Percentiles rank a stretch among this genome's conserved stretches.
Conservation (phyloP, 2,329 filamentous ascomycete genomes). For the Sporothrix variecibatus region DNA sequence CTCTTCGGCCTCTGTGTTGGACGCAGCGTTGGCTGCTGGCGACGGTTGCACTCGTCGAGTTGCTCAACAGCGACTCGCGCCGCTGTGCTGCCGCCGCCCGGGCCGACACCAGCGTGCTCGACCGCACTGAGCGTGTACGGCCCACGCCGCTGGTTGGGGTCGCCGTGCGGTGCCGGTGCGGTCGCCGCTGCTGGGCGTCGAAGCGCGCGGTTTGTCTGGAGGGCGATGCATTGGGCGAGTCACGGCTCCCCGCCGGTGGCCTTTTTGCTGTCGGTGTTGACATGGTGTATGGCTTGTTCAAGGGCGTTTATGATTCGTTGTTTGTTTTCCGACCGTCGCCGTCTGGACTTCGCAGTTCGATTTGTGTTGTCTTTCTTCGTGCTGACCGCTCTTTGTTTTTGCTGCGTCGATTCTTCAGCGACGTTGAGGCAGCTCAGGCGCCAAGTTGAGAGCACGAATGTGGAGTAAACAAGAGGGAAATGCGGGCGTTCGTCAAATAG, state of each 20-base stretch:
- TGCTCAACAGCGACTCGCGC: constrained; percentile 50
- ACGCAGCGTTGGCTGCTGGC: background rate
- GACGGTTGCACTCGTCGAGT: constrained; percentile 29
- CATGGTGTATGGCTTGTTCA: constrained; percentile 41
- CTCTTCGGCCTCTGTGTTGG: constrained; percentile 56
- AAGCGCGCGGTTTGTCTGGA: constrained; percentile 47
- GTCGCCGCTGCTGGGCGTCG: constrained; percentile 44
- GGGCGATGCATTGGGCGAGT: constrained; percentile 38
- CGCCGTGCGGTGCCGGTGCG: constrained; percentile 37
- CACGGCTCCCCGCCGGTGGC: constrained; percentile 51
- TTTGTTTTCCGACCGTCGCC: background rate
- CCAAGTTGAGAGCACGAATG: constrained; percentile 1
- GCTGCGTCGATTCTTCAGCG: constrained; percentile 16
- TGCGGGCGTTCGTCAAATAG: constrained; percentile 14
- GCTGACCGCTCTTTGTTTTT: constrained; percentile 12
- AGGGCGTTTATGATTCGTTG: background rate
- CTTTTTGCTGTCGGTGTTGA: constrained; percentile 55
- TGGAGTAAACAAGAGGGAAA: constrained; percentile 21
- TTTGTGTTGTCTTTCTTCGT: constrained; percentile 13
- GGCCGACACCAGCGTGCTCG: constrained; percentile 68
- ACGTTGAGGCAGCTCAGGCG: constrained; percentile 11
- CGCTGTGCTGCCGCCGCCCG: constrained; percentile 60
- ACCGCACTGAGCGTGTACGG: constrained; percentile 66
- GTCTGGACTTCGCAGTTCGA: background rate
- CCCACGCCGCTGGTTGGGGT: constrained; percentile 46